Evolutionary conservation across 2,329 filamentous ascomycete species (phyloP), one percentile per base, ranked within the genome.

Genomic region (Cercospora berteroae): DNA sequence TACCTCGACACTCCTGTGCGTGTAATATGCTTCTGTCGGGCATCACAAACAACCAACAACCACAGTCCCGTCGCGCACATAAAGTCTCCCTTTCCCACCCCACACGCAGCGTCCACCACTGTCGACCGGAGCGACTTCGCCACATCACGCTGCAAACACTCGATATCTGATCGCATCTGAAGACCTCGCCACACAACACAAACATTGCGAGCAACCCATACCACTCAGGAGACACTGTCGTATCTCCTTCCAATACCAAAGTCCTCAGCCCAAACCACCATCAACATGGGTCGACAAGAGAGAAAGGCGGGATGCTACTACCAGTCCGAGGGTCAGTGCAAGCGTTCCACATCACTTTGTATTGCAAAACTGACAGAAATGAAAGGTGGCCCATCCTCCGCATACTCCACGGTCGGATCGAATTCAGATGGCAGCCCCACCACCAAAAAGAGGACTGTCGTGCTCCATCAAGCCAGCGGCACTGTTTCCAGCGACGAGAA

Each of bases 381-480:
- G 1, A 5, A 36, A 61, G 59, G 36, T 12, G 39, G 59, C 13
- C 61, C 61, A 29, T 33, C 60, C 5, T 65, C 66, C 4, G 33
- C 61, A 27, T 67, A 44, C 61, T 67, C 66, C 23, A 61, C 66
- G 16, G 44, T 27, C 10, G 58, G 50, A 13, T 65, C 62, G 12
- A 58, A 58, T 13, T 42, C 57, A 42, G 63, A 36, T 6, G 31
- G 39, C 13, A 65, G 60, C 29, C 66, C 59, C 20, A 63, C 58
- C 13, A 31, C 29, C 18, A 52, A 63, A 20, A 52, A 59, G 25
- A 50, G 52, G n/a, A 62, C 63, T n/a, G 61, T 56, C 16, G 65
- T 69, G n/a, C 29, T 71, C 18, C 69, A 71, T 44, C 60, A 67
- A 33, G 66, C 67, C 6, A 67, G 63, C 39, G 69, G 69, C 18